A percentile compares a stretch with the other conserved stretches of the same genome.
These are phyloP conservation scores for Zymoseptoria crescenta DNA, from an alignment of 2,329 filamentous ascomycete genomes.

Conservation along the genomic window DNA sequence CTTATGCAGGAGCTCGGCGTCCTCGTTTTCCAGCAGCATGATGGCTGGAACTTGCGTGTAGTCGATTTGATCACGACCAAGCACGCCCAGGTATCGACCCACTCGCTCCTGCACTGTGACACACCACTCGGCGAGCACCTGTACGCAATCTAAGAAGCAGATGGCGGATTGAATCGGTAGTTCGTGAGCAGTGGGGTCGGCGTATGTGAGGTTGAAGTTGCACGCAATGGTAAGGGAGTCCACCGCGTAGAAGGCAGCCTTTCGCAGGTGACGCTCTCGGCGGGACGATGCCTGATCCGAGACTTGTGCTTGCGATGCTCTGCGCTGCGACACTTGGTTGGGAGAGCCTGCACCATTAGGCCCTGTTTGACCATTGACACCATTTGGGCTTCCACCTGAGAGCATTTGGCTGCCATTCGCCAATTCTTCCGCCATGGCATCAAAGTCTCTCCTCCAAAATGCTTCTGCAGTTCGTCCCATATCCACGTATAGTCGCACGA, in stretches of 20 bases:
- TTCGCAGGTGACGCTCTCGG: constrained; percentile 79
- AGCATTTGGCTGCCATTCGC: constrained; percentile 68
- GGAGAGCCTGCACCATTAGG: background rate
- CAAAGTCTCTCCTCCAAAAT: constrained; percentile 90
- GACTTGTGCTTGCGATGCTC: constrained; percentile 13
- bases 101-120: constrained; percentile 88
- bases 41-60: constrained; percentile 72
- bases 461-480: constrained; percentile 86
- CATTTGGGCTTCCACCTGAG: constrained; percentile 48
- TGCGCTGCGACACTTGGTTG: constrained; percentile 25
- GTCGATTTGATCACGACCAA: constrained; percentile 77
- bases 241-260: constrained; percentile 91
- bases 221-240: constrained; percentile 86
- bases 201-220: constrained; percentile 75
- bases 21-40: constrained; percentile 86
- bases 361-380: background rate
- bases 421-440: constrained; percentile 81
- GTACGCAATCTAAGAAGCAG: constrained; percentile 88
- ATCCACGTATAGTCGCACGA: constrained; percentile 87
- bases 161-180: constrained; percentile 84
- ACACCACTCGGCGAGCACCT: constrained; percentile 91
- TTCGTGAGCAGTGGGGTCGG: constrained; percentile 74
- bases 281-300: constrained; percentile 46
- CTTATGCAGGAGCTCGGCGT: constrained; percentile 75
- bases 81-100: constrained; percentile 77